Percentiles rank a stretch among this genome's conserved stretches.
phyloP scores from a whole-genome alignment of 2,329 filamentous ascomycete genomes.

The Alternaria longipes region DNA sequence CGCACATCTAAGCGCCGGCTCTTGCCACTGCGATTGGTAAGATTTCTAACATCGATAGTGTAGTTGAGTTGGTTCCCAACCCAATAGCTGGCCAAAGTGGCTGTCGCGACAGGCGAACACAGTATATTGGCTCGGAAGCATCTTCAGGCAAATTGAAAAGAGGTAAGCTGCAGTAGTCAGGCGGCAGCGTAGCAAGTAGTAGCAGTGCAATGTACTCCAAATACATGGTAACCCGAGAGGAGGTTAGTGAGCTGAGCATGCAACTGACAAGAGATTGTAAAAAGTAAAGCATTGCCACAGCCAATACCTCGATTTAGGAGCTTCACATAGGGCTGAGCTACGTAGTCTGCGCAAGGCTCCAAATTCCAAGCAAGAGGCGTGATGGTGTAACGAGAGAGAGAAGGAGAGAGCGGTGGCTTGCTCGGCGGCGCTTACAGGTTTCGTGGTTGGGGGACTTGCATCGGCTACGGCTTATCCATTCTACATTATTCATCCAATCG shows the following conservation, averaged over 20 bases:
- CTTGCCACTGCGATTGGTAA: not conserved
- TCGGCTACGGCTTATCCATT: conserved; percentile 12
- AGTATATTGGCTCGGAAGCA: not conserved
- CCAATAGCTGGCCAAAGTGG: not conserved
- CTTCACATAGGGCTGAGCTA: conserved; percentile 12
- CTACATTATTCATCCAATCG: conserved; percentile 7
- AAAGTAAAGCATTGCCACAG: conserved; percentile 1
- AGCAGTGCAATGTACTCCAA: not conserved
- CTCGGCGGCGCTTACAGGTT: conserved; percentile 30
- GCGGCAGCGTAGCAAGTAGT: conserved; percentile 13
- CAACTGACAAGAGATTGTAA: not conserved
- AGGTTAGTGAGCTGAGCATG: conserved; percentile 8
- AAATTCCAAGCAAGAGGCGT: conserved; percentile 2
- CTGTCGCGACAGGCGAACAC: conserved; percentile 12
- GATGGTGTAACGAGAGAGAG: conserved; percentile 22
- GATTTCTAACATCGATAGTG: not conserved
- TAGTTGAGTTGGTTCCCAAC: not conserved
- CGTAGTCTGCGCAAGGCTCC: not conserved
- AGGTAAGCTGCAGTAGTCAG: conserved; percentile 16
- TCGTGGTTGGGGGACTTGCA: not conserved
- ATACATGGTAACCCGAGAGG: not conserved
- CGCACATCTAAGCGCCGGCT: conserved; percentile 8
- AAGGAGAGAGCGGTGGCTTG: conserved; percentile 15
- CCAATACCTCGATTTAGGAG: conserved; percentile 8
- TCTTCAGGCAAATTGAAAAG: not conserved